Base-by-base conservation (phyloP, 2,329 filamentous ascomycete species). In the Cladosporium oxysporum region DNA sequence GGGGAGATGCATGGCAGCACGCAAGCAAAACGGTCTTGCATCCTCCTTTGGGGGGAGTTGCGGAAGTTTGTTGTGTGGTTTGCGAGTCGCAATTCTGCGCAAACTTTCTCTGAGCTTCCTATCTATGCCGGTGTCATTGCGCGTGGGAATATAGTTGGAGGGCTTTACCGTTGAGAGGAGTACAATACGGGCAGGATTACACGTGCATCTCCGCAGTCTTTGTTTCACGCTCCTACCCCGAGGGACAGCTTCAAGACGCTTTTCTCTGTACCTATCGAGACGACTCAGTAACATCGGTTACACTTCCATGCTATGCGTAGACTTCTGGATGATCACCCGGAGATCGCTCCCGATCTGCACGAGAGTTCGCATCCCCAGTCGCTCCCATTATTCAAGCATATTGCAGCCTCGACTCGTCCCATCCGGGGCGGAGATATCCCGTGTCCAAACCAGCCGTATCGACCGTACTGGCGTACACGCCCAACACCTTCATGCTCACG, bases 351-450 rank as follows among this genome's bases (percentile, higher is more conserved):
- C 41, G 11, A 47, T 12, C 14, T 21, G 41, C 41, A 10, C 41
- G 41, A 47, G 21, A 10, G n/a, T 47, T 47, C n/a, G 10, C 41
- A 47, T 12, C n/a, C 41, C 41, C 41, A n/a, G 41, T 47, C 41
- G 21, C 41, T 44, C 5, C 18, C 41, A 21, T 55, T 21, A 53
- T n/a, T 57, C 35, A 63, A 29, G 50, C 61, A 28, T 63, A 63
- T 28, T 63, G 61, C 61, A 63, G 61, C 35, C 61, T 63, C 23
- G 23, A 35, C 50, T 55, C 50, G 11, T 63, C 61, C 86, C 86
- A 88, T 0, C 75, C 79, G 0, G 86, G 84, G 59, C 84, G 78
- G 67, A 88, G 72, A 65, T 83, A 81, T 33, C 75, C 76, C 0
- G 76, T 78, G 26, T 85, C 80, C 67, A 87, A 84, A 8, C 73